phyloP scores from a whole-genome alignment of 1,139 yeast species.

The Meyerozyma guilliermondii region DNA sequence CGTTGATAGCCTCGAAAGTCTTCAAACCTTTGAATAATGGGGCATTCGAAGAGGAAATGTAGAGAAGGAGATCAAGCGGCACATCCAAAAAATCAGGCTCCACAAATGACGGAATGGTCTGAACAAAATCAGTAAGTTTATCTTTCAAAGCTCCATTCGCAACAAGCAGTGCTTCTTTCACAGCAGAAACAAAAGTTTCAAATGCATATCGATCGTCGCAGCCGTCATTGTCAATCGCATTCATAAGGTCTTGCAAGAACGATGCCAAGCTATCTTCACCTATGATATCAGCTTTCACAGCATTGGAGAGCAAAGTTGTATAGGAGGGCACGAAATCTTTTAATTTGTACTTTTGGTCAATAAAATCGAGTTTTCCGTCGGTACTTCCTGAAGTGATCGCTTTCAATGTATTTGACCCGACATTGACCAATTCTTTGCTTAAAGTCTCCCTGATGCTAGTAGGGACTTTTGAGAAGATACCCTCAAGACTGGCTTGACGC shows the following conservation, averaged over 20 bases:
- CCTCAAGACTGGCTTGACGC: neutral
- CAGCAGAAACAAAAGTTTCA: neutral
- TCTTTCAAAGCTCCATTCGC: neutral
- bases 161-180: neutral
- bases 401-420: neutral
- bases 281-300: neutral
- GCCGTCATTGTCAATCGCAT: neutral
- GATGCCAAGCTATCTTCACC: neutral
- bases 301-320: neutral
- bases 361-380: neutral
- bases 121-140: constrained; percentile 10
- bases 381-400: neutral
- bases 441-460: neutral
- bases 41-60: constrained; percentile 5
- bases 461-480: neutral
- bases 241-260: neutral
- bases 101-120: constrained; percentile 21
- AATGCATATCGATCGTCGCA: neutral
- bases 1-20: constrained; percentile 21
- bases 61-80: constrained; percentile 20
- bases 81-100: constrained; percentile 22
- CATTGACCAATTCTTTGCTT: neutral
- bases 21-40: constrained; percentile 7
- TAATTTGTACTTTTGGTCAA: neutral
- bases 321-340: neutral